Evolutionary conservation across 257 asterid genomes (phyloP).

Genomic region (Rhazya stricta): DNA sequence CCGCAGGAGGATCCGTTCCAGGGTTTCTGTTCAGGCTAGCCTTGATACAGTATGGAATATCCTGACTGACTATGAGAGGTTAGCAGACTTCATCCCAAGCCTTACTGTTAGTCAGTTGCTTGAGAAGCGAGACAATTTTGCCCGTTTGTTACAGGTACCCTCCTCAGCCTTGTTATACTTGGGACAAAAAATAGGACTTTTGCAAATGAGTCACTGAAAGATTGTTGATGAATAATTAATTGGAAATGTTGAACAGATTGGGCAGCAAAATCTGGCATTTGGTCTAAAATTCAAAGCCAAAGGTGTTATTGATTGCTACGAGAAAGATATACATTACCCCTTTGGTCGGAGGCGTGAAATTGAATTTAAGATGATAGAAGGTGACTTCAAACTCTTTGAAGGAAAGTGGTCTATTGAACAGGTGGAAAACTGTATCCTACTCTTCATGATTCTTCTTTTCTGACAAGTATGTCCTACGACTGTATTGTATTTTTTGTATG

Average conservation of each 20-base stretch:
- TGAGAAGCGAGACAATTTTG: constrained; percentile 57
- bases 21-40: constrained; percentile 54
- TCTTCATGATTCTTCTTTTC: neutral
- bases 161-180: constrained; percentile 1
- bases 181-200: neutral
- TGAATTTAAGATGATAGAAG: constrained; percentile 86
- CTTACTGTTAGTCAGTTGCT: constrained; percentile 76
- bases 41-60: constrained; percentile 57
- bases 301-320: constrained; percentile 73
- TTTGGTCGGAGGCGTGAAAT: constrained; percentile 62
- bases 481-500: neutral
- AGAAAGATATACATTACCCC: constrained; percentile 60
- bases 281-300: constrained; percentile 79
- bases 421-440: constrained; percentile 25
- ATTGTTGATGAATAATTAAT: neutral
- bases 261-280: constrained; percentile 66
- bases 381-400: constrained; percentile 71
- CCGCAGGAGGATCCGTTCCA: constrained; percentile 57
- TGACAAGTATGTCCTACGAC: neutral
- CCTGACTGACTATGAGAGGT: constrained; percentile 73
- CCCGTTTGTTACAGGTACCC: constrained; percentile 72
- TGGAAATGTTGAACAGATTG: constrained; percentile 45
- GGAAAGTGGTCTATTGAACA: constrained; percentile 89
- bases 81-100: constrained; percentile 81
- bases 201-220: neutral